Evolutionary conservation across 768 basidiomycete genomes (phyloP), one percentile per base, ranked within the genome.

Genomic region (Leccinellum luteum): DNA sequence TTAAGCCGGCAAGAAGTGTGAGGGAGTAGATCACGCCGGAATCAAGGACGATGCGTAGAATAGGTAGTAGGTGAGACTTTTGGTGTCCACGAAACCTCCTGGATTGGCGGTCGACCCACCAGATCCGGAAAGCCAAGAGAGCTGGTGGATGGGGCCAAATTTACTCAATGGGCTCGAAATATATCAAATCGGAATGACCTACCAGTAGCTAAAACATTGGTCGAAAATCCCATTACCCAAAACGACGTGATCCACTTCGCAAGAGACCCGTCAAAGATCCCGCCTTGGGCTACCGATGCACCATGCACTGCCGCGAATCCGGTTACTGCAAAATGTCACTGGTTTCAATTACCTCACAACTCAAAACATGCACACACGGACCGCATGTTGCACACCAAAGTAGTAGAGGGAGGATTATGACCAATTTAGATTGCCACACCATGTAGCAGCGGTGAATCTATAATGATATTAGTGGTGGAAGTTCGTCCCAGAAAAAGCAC

Each of bases 21-120:
- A 73, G 3, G 2, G 75, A 75, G 59, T 78, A 78, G 6, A 78
- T 64, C 9, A 64, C 60, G n/a, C 76, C 77, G 13, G 75, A 70
- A 50, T 78, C 77, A 51, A 77, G 52, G 48, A 77, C 60, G 30
- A 75, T 64, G 28, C 59, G 58, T 10, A 78, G 52, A 25, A 61
- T n/a, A 7, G 61, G 57, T 21, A 58, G 59, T 9, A 63, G 50
- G 5, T 59, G 51, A 3, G 61, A 63, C 15, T 25, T 56, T 31
- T 51, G 34, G n/a, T 32, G 10, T 10, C 58, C 48, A 27, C 35
- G 32, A 4, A 73, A 51, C 28, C 53, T 63, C 10, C 52, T 57
- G 6, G 65, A 55, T 12, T 54, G 59, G 9, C 61, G 55, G 21
- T 73, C 71, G 28, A 69, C 67, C 5, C 58, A 49, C 68, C 72